These are phyloP conservation scores for Oemleria cerasiformis DNA, from an alignment of 306 rosid species.

Conservation along the genomic window DNA sequence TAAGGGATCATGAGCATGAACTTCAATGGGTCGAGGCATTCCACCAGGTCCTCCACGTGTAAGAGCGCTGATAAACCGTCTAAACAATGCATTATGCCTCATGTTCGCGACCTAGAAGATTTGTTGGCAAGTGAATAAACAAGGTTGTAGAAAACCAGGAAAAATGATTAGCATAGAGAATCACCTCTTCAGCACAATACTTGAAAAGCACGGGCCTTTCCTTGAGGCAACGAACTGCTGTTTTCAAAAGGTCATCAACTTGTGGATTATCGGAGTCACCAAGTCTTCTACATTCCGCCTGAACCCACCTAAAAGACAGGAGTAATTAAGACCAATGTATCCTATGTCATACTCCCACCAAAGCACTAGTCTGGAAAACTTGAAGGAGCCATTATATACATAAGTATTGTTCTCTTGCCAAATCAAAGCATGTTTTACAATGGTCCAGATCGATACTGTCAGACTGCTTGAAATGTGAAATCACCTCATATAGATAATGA, in stretches of 20 bases:
- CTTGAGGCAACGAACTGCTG: slow-evolving; percentile 87
- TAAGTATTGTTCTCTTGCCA: not conserved
- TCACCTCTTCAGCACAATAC: slow-evolving; percentile 99
- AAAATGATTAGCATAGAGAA: slow-evolving; percentile 5
- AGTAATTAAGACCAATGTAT: slow-evolving; percentile 10
- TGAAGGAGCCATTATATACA: not conserved
- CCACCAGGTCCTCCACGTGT: slow-evolving; percentile 99
- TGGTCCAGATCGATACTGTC: not conserved
- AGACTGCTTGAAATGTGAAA: not conserved
- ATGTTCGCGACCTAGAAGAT: slow-evolving; percentile 82
- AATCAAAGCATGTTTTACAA: not conserved
- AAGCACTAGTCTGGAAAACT: not conserved
- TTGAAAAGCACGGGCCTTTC: slow-evolving; percentile 95
- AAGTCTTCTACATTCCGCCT: slow-evolving; percentile 83
- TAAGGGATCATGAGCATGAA: slow-evolving; percentile 96
- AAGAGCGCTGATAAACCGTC: slow-evolving; percentile 96
- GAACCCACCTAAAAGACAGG: slow-evolving; percentile 83
- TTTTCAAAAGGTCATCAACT: slow-evolving; percentile 79
- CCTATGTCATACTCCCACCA: not conserved
- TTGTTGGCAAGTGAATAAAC: slow-evolving; percentile 10
- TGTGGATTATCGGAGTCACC: slow-evolving; percentile 94
- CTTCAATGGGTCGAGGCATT: slow-evolving; percentile 99
- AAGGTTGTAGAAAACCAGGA: not conserved
- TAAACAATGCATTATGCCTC: slow-evolving; percentile 93
- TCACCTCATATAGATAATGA: not conserved